A percentile compares a stretch with the other conserved stretches of the same genome.
Evolutionary conservation across 495 filamentous ascomycete species (phyloP).

Genomic region (Amorphotheca resinae): DNA sequence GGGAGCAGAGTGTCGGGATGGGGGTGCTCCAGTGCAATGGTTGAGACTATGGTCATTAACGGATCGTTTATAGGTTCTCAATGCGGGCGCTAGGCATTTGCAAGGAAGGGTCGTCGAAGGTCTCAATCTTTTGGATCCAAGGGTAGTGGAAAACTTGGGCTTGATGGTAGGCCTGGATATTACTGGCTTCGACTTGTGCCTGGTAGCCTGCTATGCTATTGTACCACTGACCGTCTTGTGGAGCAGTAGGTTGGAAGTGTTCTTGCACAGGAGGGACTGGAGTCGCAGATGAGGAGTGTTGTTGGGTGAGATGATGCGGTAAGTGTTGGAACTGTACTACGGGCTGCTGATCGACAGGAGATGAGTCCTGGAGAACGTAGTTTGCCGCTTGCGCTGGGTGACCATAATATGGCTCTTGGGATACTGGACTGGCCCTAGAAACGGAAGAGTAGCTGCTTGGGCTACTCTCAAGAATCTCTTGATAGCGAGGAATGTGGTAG

Average conservation of each 20-base stretch:
- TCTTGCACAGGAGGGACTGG: conserved; percentile 15
- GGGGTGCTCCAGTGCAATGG: neutral
- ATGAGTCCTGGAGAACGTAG: conserved; percentile 28
- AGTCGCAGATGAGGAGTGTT: conserved; percentile 17
- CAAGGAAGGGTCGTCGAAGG: conserved; percentile 30
- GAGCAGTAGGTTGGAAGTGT: conserved; percentile 23
- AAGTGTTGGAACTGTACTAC: conserved; percentile 15
- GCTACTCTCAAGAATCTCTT: conserved; percentile 30
- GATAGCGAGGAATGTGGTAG: conserved; percentile 33
- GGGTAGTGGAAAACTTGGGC: conserved; percentile 24
- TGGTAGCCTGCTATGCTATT: conserved; percentile 32
- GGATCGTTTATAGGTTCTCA: conserved; percentile 26
- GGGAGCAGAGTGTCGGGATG: neutral
- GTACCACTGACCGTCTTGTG: conserved; percentile 30
- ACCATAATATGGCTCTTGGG: conserved; percentile 34
- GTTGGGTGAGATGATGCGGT: conserved; percentile 23
- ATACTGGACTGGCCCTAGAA: conserved; percentile 29
- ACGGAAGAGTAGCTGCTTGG: conserved; percentile 39
- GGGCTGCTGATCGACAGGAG: conserved; percentile 25
- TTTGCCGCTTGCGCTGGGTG: conserved; percentile 29
- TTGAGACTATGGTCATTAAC: neutral
- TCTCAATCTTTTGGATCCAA: conserved; percentile 32
- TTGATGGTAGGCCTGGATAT: conserved; percentile 25
- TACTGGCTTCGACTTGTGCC: conserved; percentile 29
- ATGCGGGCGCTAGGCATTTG: conserved; percentile 37